Conservation (phyloP, 2,329 filamentous ascomycete genomes). For the Taxawa tesnikishii region DNA sequence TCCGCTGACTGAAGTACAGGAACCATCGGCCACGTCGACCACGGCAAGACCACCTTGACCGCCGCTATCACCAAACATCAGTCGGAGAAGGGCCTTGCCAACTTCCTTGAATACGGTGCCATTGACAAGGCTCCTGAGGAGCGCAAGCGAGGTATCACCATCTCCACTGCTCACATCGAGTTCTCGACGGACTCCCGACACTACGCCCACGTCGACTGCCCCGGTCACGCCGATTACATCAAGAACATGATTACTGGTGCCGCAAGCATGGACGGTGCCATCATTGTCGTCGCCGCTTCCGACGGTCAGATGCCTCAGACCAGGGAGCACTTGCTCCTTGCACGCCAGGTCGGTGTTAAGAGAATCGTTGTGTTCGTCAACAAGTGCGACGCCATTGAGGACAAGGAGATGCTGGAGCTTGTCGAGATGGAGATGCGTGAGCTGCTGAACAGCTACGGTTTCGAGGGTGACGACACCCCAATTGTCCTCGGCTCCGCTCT, state of each 20-base stretch:
- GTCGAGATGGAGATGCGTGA: slow-evolving; percentile 99
- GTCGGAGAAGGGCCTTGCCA: slow-evolving; percentile 84
- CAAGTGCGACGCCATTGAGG: slow-evolving; percentile 95
- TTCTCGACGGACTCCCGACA: slow-evolving; percentile 89
- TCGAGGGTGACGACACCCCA: slow-evolving; percentile 95
- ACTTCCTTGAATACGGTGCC: slow-evolving; percentile 90
- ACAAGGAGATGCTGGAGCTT: slow-evolving; percentile 98
- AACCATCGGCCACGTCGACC: slow-evolving; percentile 97
- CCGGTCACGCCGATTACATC: slow-evolving; percentile 99
- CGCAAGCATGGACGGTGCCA: slow-evolving; percentile 97
- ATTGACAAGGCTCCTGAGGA: slow-evolving; percentile 99
- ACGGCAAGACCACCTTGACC: slow-evolving; percentile 77
- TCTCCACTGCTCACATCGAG: slow-evolving; percentile 96
- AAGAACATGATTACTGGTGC: slow-evolving; percentile 99
- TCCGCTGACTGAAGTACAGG: slow-evolving; percentile 35
- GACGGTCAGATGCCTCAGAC: slow-evolving; percentile 99
- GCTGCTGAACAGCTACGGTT: slow-evolving; percentile 81
- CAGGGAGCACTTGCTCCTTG: slow-evolving; percentile 92
- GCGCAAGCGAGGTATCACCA: slow-evolving; percentile 99
- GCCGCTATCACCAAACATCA: slow-evolving; percentile 98
- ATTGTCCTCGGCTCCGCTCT: slow-evolving; percentile 96
- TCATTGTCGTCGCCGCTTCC: slow-evolving; percentile 95
- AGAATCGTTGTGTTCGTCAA: slow-evolving; percentile 99
- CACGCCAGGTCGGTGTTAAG: slow-evolving; percentile 96
- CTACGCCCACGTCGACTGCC: slow-evolving; percentile 99